Base-by-base conservation (phyloP, 73 alveolate genomes). In the Symbiodinium pilosum region DNA sequence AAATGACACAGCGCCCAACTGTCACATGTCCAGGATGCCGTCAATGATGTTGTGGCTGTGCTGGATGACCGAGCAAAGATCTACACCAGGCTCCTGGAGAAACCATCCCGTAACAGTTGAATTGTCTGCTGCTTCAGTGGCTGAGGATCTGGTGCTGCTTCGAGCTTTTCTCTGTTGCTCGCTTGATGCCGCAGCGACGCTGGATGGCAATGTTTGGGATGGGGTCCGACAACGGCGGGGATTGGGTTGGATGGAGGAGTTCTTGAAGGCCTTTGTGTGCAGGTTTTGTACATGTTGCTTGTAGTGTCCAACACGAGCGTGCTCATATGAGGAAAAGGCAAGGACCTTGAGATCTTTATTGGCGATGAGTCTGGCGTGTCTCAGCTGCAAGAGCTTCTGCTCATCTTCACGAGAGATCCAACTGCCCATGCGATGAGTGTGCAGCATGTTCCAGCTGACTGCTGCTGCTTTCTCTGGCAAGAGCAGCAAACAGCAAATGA, bases 61-160 rank as follows among this genome's bases (percentile, higher is more conserved):
- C 54, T 89, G 96, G 96, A 89, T 39, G 96, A 89, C 44, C 96
- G 77, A 47, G 96, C 75, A 75, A 89, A 42, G 28, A 89, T 89
- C 87, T 89, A 89, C 75, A 89, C 96, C 73, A 89, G 96, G 96
- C 30, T 32, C 8, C 30, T 47, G 59, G 59, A 47, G 59, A 47
- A 47, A 47, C 6, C 6, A 47, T 9, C 59, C 14, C 21, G 59
- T 47, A 14, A 47, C 59, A 47, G 59, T 47, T 47, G 59, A 47
- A 6, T 14, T 47, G 6, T 47, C 59, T 47, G 59, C 21, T 47
- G 59, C 14, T 47, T 47, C 59, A 47, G 14, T 47, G 14, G n/a
- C 59, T 36, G 28, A 89, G 96, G 96, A 89, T 89, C n/a, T 89
- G 96, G 96, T 89, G 96, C 83, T 89, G 96, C 96, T 89, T 89